Conservation (phyloP, 1,139 yeast genomes). For the Lodderomyces elongisporus region DNA sequence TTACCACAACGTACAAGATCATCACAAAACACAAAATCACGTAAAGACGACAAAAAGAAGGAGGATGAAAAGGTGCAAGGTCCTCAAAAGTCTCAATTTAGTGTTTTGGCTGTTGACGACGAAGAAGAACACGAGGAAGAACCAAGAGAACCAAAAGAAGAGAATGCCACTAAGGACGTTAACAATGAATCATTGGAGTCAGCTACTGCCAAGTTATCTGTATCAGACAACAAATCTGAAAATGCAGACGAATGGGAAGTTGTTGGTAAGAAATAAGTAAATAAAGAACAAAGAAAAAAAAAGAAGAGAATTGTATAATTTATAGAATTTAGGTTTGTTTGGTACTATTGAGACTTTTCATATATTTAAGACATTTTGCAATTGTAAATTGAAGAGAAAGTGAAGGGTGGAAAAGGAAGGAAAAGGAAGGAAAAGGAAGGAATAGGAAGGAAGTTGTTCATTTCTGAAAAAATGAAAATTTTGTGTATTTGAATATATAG, state of each 20-base stretch:
- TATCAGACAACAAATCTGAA: constrained; percentile 18
- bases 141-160: constrained; percentile 12
- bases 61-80: constrained; percentile 29
- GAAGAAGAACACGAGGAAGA: constrained; percentile 51
- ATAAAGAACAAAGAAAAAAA: too few relatives aligned
- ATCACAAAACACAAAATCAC: not conserved
- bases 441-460: too few relatives aligned
- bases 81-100: constrained; percentile 56
- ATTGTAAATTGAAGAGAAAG: too few relatives aligned
- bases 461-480: too few relatives aligned
- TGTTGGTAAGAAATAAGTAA: constrained; percentile 42
- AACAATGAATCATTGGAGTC: constrained; percentile 31
- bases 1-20: constrained; percentile 20
- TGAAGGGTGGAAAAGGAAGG: too few relatives aligned
- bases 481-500: too few relatives aligned
- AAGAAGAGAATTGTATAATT: too few relatives aligned
- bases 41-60: constrained; percentile 7
- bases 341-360: too few relatives aligned
- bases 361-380: too few relatives aligned
- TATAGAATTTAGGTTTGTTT: too few relatives aligned
- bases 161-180: not conserved
- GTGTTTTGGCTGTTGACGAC: constrained; percentile 56
- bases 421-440: too few relatives aligned
- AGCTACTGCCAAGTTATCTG: constrained; percentile 41
- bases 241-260: constrained; percentile 57